Evolutionary conservation across 495 filamentous ascomycete genomes (phyloP).

Genomic region (Diplogelasinospora grovesii): DNA sequence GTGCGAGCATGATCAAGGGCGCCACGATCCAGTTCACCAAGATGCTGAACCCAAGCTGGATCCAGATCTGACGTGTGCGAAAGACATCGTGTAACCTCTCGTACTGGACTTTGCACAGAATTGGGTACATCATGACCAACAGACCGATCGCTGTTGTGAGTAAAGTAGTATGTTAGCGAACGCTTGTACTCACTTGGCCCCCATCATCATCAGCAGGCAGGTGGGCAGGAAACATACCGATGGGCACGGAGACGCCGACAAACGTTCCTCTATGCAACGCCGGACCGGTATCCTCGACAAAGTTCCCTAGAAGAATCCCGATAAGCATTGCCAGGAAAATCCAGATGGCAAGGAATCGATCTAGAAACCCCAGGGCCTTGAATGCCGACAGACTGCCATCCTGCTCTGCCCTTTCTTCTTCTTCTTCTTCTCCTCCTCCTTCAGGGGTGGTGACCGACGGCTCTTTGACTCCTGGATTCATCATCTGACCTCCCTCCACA

Average conservation of each 20-base stretch:
- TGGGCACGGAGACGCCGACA: constrained; percentile 67
- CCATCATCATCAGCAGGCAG: too few relatives aligned
- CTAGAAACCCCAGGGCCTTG: constrained; percentile 57
- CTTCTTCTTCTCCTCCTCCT: neutral
- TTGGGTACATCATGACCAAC: constrained; percentile 93
- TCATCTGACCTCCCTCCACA: constrained; percentile 3
- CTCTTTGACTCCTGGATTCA: too few relatives aligned
- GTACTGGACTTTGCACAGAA: constrained; percentile 85
- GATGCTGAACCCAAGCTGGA: constrained; percentile 72
- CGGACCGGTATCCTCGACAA: constrained; percentile 54
- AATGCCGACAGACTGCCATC: constrained; percentile 30
- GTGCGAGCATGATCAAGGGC: constrained; percentile 75
- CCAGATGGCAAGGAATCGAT: constrained; percentile 76
- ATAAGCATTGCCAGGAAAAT: constrained; percentile 80
- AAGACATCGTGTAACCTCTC: constrained; percentile 71
- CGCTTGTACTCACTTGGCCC: too few relatives aligned
- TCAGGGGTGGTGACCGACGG: neutral
- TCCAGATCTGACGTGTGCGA: constrained; percentile 57
- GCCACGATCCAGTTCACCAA: constrained; percentile 87
- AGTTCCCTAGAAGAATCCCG: constrained; percentile 75
- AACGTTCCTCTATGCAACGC: constrained; percentile 67
- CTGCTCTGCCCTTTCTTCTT: too few relatives aligned
- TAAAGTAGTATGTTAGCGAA: neutral
- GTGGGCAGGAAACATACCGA: constrained; percentile 48
- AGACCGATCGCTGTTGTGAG: constrained; percentile 61